Conservation (phyloP, 257 asterid species). For the Rauvolfia tetraphylla region DNA sequence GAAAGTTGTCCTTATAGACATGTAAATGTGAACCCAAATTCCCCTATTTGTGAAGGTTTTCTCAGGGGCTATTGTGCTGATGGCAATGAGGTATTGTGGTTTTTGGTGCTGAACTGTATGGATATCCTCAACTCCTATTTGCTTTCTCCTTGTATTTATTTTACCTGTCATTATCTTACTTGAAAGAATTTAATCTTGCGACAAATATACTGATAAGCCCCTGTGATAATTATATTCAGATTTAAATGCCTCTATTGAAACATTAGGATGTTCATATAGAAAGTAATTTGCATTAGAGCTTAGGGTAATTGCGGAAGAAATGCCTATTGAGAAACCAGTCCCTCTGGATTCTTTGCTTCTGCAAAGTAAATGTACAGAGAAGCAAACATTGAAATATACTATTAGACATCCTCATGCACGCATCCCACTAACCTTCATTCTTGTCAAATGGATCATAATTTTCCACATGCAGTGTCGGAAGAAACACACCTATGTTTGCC, state of each 20-base stretch:
- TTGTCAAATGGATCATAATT: constrained; percentile 54
- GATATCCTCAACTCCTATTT: background rate
- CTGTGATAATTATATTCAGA: background rate
- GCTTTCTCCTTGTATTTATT: background rate
- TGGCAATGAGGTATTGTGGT: constrained; percentile 82
- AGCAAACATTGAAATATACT: background rate
- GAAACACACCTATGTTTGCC: constrained; percentile 88
- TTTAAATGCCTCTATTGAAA: background rate
- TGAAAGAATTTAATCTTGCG: background rate
- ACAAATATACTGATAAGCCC: background rate
- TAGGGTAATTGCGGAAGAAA: background rate
- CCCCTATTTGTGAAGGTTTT: constrained; percentile 75
- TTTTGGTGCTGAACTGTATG: constrained; percentile 12
- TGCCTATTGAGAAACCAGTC: background rate
- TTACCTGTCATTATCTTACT: background rate
- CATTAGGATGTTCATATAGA: background rate
- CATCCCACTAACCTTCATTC: constrained; percentile 33
- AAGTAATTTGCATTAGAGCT: background rate
- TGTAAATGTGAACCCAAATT: constrained; percentile 64
- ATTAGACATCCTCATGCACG: background rate
- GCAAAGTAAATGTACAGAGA: background rate
- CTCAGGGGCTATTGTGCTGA: constrained; percentile 91
- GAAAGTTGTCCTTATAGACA: constrained; percentile 94
- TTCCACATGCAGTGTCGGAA: constrained; percentile 83
- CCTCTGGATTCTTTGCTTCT: background rate